Evolutionary conservation across 2,329 filamentous ascomycete species (phyloP), one percentile per base, ranked within the genome.

Genomic region (Fonsecaea erecta): DNA sequence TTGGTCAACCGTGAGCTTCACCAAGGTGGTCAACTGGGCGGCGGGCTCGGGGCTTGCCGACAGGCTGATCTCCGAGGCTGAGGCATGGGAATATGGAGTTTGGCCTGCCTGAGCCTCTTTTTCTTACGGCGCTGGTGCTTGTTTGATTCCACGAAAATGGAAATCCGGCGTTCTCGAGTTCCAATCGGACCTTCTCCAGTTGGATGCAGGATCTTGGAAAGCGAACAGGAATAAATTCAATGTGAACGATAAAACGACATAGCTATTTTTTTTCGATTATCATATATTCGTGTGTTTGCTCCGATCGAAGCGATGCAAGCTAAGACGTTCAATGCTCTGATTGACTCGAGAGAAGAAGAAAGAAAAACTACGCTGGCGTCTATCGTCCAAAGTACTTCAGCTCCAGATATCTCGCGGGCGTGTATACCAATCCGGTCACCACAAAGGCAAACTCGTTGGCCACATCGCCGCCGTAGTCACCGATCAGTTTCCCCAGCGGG

Each of bases 381-480:
- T 48, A 70, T 34, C 61, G 67, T 34, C 68, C 68, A 60, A 70
- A 65, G 34, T 58, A 53, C 63, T 64, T 70, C 63, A 68, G 37
- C 77, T 87, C 84, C 65, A 81, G 67, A 67, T 78, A 82, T 48
- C 84, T 74, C 53, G 80, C 74, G 2, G 83, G 83, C 3, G 83
- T 67, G 71, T 81, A 86, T 2, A 77, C 74, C 6, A 83, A 40
- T 9, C 82, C 70, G 0, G 83, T 84, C 32, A 84, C 80, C 3
- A 81, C 75, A 48, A 86, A 77, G 0, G 82, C 78, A 51, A 87
- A 75, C 77, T 86, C 77, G 68, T 84, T 85, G 9, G 82, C 83
- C 55, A 84, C 74, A 71, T 84, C 82, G 9, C 81, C 82, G 18
- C 80, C 81, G n/a, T 69, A 68, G 0, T 75, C 73, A 3, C 81